These are phyloP conservation scores for Neoboletus subvelutipes DNA, from an alignment of 768 basidiomycete genomes.

Conservation along the genomic window DNA sequence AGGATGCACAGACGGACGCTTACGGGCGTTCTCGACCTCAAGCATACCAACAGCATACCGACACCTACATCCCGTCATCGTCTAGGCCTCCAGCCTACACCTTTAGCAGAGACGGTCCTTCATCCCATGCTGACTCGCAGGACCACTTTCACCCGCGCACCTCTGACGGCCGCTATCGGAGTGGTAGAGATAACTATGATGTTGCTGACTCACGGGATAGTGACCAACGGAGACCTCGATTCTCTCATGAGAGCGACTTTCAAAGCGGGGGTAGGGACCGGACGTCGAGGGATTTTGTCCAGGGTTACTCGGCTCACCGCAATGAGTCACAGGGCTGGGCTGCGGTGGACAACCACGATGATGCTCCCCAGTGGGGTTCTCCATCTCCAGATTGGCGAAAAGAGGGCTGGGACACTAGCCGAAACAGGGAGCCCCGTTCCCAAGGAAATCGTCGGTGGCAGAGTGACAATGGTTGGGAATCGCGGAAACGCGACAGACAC, in stretches of 20 bases:
- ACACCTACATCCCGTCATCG: constrained; percentile 46
- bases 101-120: constrained; percentile 49
- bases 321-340: constrained; percentile 45
- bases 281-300: constrained; percentile 47
- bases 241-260: constrained; percentile 41
- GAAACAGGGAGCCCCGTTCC: constrained; percentile 35
- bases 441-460: constrained; percentile 35
- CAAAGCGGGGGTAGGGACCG: constrained; percentile 45
- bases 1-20: constrained; percentile 51
- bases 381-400: constrained; percentile 45
- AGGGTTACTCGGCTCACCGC: constrained; percentile 45
- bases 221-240: constrained; percentile 45
- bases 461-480: constrained; percentile 50
- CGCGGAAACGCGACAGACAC: constrained; percentile 46
- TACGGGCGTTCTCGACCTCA: constrained; percentile 53
- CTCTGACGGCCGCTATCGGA: constrained; percentile 53
- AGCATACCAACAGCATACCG: constrained; percentile 39
- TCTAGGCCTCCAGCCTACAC: constrained; percentile 47
- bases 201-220: constrained; percentile 42
- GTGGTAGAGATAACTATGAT: constrained; percentile 51
- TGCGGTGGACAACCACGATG: constrained; percentile 42
- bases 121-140: constrained; percentile 49
- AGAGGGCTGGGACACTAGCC: constrained; percentile 37
- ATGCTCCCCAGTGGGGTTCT: constrained; percentile 41
- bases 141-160: constrained; percentile 37